These are phyloP conservation scores for Protomyces macrosporus DNA, from an alignment of 1,139 yeast species.

Conservation along the genomic window DNA sequence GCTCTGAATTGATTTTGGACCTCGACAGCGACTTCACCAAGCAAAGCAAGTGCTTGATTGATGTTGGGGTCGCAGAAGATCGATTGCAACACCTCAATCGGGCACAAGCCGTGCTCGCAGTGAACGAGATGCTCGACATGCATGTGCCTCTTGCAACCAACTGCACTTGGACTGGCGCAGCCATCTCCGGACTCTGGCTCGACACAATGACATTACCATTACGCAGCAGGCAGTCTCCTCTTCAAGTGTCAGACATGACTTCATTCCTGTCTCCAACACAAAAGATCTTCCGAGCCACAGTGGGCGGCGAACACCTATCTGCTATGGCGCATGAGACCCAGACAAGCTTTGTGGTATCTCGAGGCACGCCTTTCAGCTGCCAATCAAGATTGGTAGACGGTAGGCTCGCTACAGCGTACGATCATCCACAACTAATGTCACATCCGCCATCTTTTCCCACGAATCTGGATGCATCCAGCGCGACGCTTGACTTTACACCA, in stretches of 20 bases:
- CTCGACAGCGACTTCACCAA: slow-evolving; percentile 57
- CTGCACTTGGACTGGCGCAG: slow-evolving; percentile 16
- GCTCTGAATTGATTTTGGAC: slow-evolving; percentile 48
- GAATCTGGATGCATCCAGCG: background rate
- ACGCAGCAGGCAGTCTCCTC: background rate
- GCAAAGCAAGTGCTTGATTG: slow-evolving; percentile 1
- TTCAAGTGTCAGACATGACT: slow-evolving; percentile 11
- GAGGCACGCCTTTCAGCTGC: background rate
- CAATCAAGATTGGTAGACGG: slow-evolving; percentile 3
- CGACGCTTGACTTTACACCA: slow-evolving; percentile 1
- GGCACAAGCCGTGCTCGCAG: background rate
- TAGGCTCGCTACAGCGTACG: background rate
- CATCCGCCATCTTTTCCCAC: slow-evolving; percentile 13
- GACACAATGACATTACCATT: slow-evolving; percentile 25
- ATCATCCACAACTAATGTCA: background rate
- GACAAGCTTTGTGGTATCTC: background rate
- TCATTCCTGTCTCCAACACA: slow-evolving; percentile 16
- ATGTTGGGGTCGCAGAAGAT: background rate
- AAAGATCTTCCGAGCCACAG: background rate
- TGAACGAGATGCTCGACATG: slow-evolving; percentile 9
- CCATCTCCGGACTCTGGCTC: slow-evolving; percentile 15
- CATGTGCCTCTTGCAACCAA: background rate
- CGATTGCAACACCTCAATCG: background rate
- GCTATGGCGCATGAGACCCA: background rate
- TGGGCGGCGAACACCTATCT: background rate